Base-by-base conservation (phyloP, 139 green algal genomes). In the Coelastrella sp. region DNA sequence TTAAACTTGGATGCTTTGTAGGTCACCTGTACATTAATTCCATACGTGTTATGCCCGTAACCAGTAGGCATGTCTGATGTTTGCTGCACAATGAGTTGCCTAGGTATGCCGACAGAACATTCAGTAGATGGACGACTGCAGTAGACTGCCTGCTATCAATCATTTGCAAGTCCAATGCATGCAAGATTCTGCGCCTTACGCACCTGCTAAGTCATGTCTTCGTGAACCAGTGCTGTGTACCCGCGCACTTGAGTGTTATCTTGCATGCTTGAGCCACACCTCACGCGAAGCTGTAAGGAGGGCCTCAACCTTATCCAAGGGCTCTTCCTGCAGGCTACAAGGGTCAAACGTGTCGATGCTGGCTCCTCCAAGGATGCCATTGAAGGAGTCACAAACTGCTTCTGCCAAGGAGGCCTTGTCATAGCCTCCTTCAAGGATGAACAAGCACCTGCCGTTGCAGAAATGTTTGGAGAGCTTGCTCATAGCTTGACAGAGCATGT, bases 381-480 rank as follows among this genome's bases (percentile, higher is more conserved):
- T 35, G 78, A 98, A 95, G 9, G 95, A 96, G 72, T 97, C 96
- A 14, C 91, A 92, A 15, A 99, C 97, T 6, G 92, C 93, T 14
- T 96, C 95, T 4, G 91, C 93, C 12, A 99, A 92, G 4, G 94
- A 95, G 25, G 94, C 57, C 17, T 94, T 35, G 85, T 98, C 78
- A 83, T 99, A 99, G 5, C 97, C 97, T 1, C 97, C 97, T 80
- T 99, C 97, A 15, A 99, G 80, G 8, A 99, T 89, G 17, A 98
- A 95, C 15, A 99, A 90, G n/a, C 96, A 82, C 60, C 95, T 89
- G 4, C 97, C 96, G 14, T 83, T 87, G 89, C 95, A 98, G 12
- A 98, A 78, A 56, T 96, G 85, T 11, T 96, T 65, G 0, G 96
- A 92, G 12, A 98, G 84, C 15, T 66, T 78, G 24, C 75, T 82